Evolutionary conservation across 345 rosid genomes (phyloP), one percentile per base, ranked within the genome.

Genomic region (Linum tenue): DNA sequence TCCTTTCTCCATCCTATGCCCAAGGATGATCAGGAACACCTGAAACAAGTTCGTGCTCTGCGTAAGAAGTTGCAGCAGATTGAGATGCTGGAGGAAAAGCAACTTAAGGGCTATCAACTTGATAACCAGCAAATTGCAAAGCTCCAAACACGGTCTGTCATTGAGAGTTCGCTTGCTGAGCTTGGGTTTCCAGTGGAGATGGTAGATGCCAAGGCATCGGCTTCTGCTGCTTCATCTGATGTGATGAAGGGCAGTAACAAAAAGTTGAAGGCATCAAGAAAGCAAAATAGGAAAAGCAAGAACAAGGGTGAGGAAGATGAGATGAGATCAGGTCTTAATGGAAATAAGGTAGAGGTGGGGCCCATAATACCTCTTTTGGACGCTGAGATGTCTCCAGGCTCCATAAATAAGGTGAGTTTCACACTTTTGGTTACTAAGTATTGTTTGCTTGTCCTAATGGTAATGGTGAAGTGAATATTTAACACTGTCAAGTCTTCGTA

Each of bases 61-160:
- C 66, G 86, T 75, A 94, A 90, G 70, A 94, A 94, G 72, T 70
- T 94, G 82, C 99, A 90, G 76, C 99, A 94, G 71, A 86, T 94
- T 71, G 99, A 90, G 80, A 86, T 85, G 80, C 99, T 94, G 37
- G 95, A 90, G 81, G 74, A 72, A 59, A 94, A 86, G 74, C 92
- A 76, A 68, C 80, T 80, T 17, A 78, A 78, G 48, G 97, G 97
- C 43, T 83, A 76, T 67, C 70, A 64, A 63, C 99, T 94, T n/a
- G 99, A 94, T 76, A 80, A 77, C 75, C 99, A 94, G 83, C 99
- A 90, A 71, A 77, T 82, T 68, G 91, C 95, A 56, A 94, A 94
- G 79, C 89, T 94, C 72, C 83, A 83, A 73, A 85, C 88, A 69
- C 84, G 79, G 79, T 31, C 70, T 2, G 82, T 71, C 62, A 77